Percentiles rank a stretch among this genome's conserved stretches.
These are phyloP conservation scores for Botrytis aclada DNA, from an alignment of 2,329 filamentous ascomycete species.

Conservation along the genomic window DNA sequence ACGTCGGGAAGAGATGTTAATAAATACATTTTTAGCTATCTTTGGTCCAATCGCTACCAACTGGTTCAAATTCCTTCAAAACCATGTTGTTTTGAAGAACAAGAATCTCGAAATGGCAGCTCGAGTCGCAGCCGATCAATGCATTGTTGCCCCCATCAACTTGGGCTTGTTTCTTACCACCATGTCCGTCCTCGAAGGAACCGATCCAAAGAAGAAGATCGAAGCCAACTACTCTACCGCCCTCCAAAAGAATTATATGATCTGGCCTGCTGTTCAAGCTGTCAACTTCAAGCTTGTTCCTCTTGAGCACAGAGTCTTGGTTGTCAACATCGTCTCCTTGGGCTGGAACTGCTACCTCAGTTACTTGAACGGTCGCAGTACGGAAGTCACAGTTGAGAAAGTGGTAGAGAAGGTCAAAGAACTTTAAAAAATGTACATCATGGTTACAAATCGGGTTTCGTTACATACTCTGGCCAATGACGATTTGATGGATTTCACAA, in stretches of 20 bases:
- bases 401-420: constrained; percentile 17
- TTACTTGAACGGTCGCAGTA: constrained; percentile 33
- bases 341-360: constrained; percentile 48
- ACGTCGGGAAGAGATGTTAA: background rate
- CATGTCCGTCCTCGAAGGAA: constrained; percentile 65
- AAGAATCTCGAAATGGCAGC: constrained; percentile 59
- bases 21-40: constrained; percentile 45
- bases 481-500: constrained; percentile 6
- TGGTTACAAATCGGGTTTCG: background rate
- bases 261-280: constrained; percentile 67
- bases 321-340: constrained; percentile 67
- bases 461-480: background rate
- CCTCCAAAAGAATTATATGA: constrained; percentile 65
- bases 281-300: constrained; percentile 71
- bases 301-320: constrained; percentile 63
- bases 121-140: constrained; percentile 63
- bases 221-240: constrained; percentile 56
- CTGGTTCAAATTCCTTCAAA: constrained; percentile 67
- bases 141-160: constrained; percentile 63
- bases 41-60: constrained; percentile 70
- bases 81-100: constrained; percentile 54
- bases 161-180: constrained; percentile 63
- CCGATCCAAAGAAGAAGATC: constrained; percentile 58
- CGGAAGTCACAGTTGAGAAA: constrained; percentile 12
- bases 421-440: background rate